Percentiles rank a stretch among this genome's conserved stretches.
Evolutionary conservation across 352 stramenopile genomes (phyloP).

Genomic region (Globisporangium rhizosaccharum): DNA sequence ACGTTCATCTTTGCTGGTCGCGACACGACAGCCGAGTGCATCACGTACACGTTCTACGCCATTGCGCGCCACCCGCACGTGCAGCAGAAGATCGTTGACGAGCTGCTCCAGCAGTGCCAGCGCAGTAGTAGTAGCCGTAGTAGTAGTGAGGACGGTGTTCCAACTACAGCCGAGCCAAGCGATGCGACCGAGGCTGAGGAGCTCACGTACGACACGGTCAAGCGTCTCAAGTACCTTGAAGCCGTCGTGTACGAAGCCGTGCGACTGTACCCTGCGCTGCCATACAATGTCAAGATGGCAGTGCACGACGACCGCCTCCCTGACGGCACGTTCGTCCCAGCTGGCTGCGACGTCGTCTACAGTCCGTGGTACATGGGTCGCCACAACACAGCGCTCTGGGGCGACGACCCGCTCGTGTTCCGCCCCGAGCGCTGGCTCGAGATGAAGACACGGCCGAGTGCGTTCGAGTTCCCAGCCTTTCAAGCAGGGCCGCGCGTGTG

Average conservation of each 20-base stretch:
- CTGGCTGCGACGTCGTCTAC: slow-evolving; percentile 57
- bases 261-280: slow-evolving; percentile 12
- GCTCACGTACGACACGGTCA: slow-evolving; percentile 50
- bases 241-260: slow-evolving; percentile 63
- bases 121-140: no score
- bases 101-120: slow-evolving; percentile 16
- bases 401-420: slow-evolving; percentile 39
- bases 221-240: slow-evolving; percentile 55
- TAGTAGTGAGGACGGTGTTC: no score
- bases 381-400: slow-evolving; percentile 36
- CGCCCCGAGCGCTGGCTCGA: slow-evolving; percentile 65
- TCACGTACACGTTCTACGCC: slow-evolving; percentile 75
- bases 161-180: no score
- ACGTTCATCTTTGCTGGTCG: slow-evolving; percentile 57
- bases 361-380: slow-evolving; percentile 72
- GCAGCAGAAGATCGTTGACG: slow-evolving; percentile 44
- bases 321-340: slow-evolving; percentile 47
- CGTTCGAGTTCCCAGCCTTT: slow-evolving; percentile 71
- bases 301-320: background rate
- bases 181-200: background rate
- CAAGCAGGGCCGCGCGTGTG: slow-evolving; percentile 64
- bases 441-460: slow-evolving; percentile 41
- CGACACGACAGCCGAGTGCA: slow-evolving; percentile 65
- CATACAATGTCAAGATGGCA: no score
- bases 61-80: slow-evolving; percentile 50